Evolutionary conservation across 1,284 basidiomycete genomes (phyloP), one percentile per base, ranked within the genome.

Genomic region (Inonotus hispidus): DNA sequence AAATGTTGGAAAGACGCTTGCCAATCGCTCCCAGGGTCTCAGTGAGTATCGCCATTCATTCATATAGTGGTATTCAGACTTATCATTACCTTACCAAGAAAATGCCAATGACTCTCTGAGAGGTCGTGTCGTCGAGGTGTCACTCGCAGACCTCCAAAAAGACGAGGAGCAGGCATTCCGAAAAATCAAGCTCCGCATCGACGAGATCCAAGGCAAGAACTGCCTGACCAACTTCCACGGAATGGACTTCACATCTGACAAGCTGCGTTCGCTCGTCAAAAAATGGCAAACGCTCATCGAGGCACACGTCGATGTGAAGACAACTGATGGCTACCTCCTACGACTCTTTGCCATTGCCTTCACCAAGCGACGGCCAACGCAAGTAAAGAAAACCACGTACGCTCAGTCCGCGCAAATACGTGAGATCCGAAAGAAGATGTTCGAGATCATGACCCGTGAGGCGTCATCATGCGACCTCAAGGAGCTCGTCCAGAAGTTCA

Each of bases 241-340:
- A 75, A 99, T 99, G 97, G 93, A 97, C 82, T 98, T 99, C 82
- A 99, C 97, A 67, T 97, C 95, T 67, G 97, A 99, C 89, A 99
- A 99, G 82, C 89, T 99, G 69, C 95, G 97, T 67, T 99, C 97
- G 62, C 94, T 99, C 71, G 97, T 99, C 70, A 94, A 96, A 77
- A 99, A 99, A 82, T 99, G 97, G 97, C 97, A 99, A 81, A 88
- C 95, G 43, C 90, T 99, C 72, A 95, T 99, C 72, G 96, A 99
- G 82, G 96, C 96, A 59, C 91, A 95, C 77, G 92, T 98, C 75
- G 97, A 99, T 75, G 93, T 99, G 72, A 95, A 95, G 83, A 99
- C 97, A 67, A 97, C 95, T 69, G 97, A 99, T 77, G 97, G 97
- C 63, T 99, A 99, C 87, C 91, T 98, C 72, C 84, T 99, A 77